Evolutionary conservation across 257 asterid species (phyloP).

Genomic region (Ophiorrhiza pumila): DNA sequence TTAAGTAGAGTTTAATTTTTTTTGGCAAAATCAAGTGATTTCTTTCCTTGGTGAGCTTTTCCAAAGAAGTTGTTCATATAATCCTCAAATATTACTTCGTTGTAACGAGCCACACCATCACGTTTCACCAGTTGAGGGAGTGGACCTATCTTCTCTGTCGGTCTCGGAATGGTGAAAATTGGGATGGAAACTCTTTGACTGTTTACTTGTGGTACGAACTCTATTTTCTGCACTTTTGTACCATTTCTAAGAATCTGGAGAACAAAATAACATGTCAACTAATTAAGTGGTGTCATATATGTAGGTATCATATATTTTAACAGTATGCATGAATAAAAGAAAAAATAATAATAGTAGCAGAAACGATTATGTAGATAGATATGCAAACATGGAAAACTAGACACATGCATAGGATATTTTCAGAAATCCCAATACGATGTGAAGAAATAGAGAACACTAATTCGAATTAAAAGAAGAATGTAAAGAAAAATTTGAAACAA

Average conservation of each 20-base stretch:
- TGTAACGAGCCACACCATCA: constrained; percentile 27
- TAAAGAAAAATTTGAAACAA: too few species aligned
- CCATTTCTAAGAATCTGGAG: constrained; percentile 37
- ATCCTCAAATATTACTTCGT: constrained; percentile 28
- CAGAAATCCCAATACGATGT: too few species aligned
- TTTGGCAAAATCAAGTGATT: constrained; percentile 30
- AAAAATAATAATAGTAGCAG: too few species aligned
- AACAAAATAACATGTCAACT: not conserved
- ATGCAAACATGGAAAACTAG: too few species aligned
- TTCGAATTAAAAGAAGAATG: too few species aligned
- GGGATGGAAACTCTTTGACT: constrained; percentile 42
- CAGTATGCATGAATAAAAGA: too few species aligned
- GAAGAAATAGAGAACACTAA: too few species aligned
- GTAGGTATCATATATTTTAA: not conserved
- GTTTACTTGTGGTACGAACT: constrained; percentile 34
- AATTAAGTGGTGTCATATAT: not conserved
- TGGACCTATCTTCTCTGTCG: constrained; percentile 31
- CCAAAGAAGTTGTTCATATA: constrained; percentile 36
- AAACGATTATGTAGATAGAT: too few species aligned
- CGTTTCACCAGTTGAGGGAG: constrained; percentile 31
- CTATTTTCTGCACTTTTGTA: constrained; percentile 41
- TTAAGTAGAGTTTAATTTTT: too few species aligned
- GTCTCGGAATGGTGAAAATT: constrained; percentile 28
- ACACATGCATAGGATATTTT: too few species aligned
- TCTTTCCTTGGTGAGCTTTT: constrained; percentile 37